These are phyloP conservation scores for Pleurotus platypus DNA, from an alignment of 768 basidiomycete genomes.

Conservation along the genomic window DNA sequence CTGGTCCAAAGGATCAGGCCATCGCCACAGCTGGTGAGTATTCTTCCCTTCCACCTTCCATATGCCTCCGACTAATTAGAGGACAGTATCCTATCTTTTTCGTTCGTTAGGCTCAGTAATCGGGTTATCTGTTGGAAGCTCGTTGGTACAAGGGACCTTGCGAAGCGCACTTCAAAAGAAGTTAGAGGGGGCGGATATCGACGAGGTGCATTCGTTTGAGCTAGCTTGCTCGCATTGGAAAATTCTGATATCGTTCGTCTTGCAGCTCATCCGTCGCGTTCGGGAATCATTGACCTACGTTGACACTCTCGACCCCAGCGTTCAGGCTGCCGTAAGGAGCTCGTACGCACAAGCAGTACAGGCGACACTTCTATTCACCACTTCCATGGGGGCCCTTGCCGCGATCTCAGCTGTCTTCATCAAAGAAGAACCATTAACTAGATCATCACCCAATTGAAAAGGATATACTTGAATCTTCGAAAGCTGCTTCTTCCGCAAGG, in stretches of 20 bases:
- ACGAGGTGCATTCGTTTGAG: constrained; percentile 27
- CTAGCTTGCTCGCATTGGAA: too few relatives aligned
- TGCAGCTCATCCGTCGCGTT: constrained; percentile 44
- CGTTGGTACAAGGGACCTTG: constrained; percentile 50
- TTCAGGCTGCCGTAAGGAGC: constrained; percentile 26
- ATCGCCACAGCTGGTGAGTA: constrained; percentile 57
- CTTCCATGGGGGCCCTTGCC: constrained; percentile 34
- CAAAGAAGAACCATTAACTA: constrained; percentile 39
- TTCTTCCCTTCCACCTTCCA: too few relatives aligned
- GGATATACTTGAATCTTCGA: too few relatives aligned
- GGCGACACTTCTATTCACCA: constrained; percentile 44
- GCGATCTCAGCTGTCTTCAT: constrained; percentile 48
- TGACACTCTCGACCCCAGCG: constrained; percentile 12
- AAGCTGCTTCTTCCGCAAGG: too few relatives aligned
- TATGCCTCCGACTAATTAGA: neutral
- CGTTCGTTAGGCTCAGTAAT: constrained; percentile 59
- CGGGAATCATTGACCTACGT: constrained; percentile 48
- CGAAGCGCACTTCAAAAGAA: constrained; percentile 36
- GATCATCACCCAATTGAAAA: neutral
- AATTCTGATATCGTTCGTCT: neutral
- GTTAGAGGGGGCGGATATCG: constrained; percentile 41
- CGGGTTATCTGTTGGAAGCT: constrained; percentile 53
- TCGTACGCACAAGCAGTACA: constrained; percentile 46
- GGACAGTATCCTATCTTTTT: constrained; percentile 60
- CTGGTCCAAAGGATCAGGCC: constrained; percentile 57